Evolutionary conservation across 1,139 yeast species (phyloP), one percentile per base, ranked within the genome.

Genomic region (Protomyces arabidopsidicola): DNA sequence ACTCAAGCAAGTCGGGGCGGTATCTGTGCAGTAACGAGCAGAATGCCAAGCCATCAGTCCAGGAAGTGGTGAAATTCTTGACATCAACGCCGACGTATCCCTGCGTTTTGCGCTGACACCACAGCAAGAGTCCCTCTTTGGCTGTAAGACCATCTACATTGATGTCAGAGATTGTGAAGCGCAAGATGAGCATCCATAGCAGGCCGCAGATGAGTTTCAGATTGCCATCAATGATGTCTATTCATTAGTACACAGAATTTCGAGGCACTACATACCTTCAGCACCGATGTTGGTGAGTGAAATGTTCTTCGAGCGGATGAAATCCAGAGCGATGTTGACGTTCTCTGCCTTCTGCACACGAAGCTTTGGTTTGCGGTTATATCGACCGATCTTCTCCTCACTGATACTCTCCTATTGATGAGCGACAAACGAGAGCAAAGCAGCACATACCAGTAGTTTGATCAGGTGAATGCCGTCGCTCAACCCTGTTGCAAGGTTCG

Each of bases 261-360:
- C 10, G 14, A 36, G 9, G 8, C 2, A 39, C 35, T 6, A 27
- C 4, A 18, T 18, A 65, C 67, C 67, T 62, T 84, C 88, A n/a
- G 89, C 84, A 31, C 87, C 85, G 56, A 86, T 83, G 69, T 82
- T 81, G 69, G 81, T 78, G 42, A 83, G 76, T 67, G 82, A 83
- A 53, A 86, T 76, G 24, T 83, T 79, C 38, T 82, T 77, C 53
- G 81, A 78, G 65, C 81, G 78, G 65, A 85, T 76, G 70, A 81
- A 85, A 64, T 82, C 82, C 64, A 86, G 76, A 14, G 84, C 81
- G 63, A 80, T 82, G 68, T 81, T 80, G 60, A 85, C 75, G 71
- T 86, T 86, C 69, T 86, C 90, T 53, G 84, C 75, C 70, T 81
- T 83, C 70, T 86, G 90, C 48, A 86, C 76, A 63, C 81, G 78